Evolutionary conservation across 2,329 filamentous ascomycete species (phyloP), one percentile per base, ranked within the genome.

Genomic region (Teratosphaeria nubilosa): DNA sequence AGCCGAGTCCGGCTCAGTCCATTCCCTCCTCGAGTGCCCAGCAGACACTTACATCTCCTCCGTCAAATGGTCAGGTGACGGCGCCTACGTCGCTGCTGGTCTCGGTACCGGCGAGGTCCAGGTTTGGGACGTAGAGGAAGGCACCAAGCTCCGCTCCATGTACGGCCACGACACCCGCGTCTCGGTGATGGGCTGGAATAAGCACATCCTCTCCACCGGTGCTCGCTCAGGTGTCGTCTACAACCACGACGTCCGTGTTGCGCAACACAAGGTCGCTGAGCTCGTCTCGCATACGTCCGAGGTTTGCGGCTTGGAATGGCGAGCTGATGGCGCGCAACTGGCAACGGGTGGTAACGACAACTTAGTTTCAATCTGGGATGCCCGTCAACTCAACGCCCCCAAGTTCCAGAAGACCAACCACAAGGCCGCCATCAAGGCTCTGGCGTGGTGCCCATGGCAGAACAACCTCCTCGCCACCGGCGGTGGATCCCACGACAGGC

Each of bases 361-460:
- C 81, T 82, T 99, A 57, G 94, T 99, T 65, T 95, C 90, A 69
- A 99, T 99, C 78, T 99, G 94, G 94, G 94, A 99, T 75, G 92
- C 94, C 58, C 90, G 94, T 55, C 94, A 90, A 9, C 82, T 99
- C 60, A 86, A 85, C 20, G 91, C 95, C 10, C 94, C 94, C 73
- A 97, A 97, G 79, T 97, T 97, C 81, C 94, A 91, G 76, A 99
- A 99, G 86, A 96, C 92, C 71, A 99, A 99, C 82, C 94, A 99
- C 82, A 94, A 94, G 76, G 94, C 94, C 58, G 94, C 94, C 51
- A 91, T 99, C 77, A 99, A 99, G 84, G 94, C 94, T 59, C 84
- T 99, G 52, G 88, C 91, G 63, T 99, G 94, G 94, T 99, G 94
- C 81, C 94, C 94, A 51, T 99, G 94, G 94, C 94, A 96, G 78